A percentile compares a stretch with the other conserved stretches of the same genome.
Evolutionary conservation across 2,329 filamentous ascomycete species (phyloP).

Genomic region (Colletotrichum sp.): DNA sequence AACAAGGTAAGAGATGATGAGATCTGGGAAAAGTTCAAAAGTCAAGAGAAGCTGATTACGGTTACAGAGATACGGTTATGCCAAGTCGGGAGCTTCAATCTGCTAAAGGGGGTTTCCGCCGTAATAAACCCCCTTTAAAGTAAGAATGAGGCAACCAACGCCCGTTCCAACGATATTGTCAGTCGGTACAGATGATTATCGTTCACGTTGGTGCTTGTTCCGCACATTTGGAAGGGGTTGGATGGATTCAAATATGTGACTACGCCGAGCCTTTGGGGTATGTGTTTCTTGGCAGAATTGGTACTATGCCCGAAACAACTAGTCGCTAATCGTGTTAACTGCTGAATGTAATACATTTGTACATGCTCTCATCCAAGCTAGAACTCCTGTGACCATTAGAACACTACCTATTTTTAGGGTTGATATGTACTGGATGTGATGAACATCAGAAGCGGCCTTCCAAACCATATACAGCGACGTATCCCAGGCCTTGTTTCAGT

Average conservation of each 20-base stretch:
- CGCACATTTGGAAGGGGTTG: neutral
- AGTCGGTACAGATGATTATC: neutral
- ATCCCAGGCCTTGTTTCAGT: neutral
- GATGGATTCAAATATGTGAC: neutral
- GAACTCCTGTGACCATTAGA: neutral
- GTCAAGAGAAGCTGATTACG: neutral
- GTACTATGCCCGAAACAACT: neutral
- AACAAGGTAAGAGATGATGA: neutral
- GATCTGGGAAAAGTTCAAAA: neutral
- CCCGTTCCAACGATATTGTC: neutral
- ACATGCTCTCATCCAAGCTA: neutral
- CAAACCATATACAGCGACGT: neutral
- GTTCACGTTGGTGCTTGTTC: neutral
- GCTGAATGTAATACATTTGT: too few species aligned
- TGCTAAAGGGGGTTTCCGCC: neutral
- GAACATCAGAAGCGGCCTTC: neutral
- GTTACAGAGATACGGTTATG: neutral
- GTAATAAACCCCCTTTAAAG: rapidly evolving
- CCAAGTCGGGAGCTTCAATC: neutral
- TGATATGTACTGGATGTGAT: neutral
- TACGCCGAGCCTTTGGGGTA: neutral
- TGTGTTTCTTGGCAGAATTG: neutral
- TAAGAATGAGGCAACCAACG: neutral
- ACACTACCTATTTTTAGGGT: neutral
- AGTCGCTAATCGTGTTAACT: neutral